These are phyloP conservation scores for Polyplosphaeria fusca DNA, from an alignment of 495 filamentous ascomycete genomes.

Conservation along the genomic window DNA sequence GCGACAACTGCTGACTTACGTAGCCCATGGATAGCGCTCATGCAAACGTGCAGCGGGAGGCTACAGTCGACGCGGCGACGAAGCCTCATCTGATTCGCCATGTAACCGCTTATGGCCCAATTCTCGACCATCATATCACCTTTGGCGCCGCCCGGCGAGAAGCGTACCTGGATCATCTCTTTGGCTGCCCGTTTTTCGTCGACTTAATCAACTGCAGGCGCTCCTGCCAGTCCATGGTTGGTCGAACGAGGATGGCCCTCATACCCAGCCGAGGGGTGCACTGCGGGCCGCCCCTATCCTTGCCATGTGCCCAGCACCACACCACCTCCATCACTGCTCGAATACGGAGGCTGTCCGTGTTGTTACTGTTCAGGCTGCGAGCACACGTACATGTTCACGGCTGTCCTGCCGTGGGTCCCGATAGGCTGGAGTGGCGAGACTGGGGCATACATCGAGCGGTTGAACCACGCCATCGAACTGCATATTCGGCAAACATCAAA, in stretches of 20 bases:
- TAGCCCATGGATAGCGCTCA: slow-evolving; percentile 11
- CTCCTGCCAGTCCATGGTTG: neutral
- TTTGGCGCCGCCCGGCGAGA: slow-evolving; percentile 22
- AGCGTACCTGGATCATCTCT: slow-evolving; percentile 6
- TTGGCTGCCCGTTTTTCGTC: neutral
- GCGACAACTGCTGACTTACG: slow-evolving; percentile 31
- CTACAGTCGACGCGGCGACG: slow-evolving; percentile 19
- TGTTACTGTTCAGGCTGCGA: no score
- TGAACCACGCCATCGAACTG: no score
- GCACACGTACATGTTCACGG: no score
- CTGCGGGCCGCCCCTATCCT: neutral
- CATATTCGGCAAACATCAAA: no score
- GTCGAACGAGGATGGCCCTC: neutral
- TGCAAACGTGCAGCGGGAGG: slow-evolving; percentile 4
- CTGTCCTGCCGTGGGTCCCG: no score
- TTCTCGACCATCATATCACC: slow-evolving; percentile 21
- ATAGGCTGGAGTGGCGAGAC: no score
- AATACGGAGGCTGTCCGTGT: no score
- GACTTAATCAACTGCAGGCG: slow-evolving; percentile 1
- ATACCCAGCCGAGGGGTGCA: neutral
- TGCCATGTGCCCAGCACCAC: neutral
- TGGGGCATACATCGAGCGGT: no score
- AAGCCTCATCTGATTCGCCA: slow-evolving; percentile 26
- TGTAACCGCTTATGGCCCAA: slow-evolving; percentile 6
- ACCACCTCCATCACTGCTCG: no score